A percentile compares a stretch with the other conserved stretches of the same genome.
Conservation (phyloP, 306 rosid species). For the Luffa aegyptiaca region DNA sequence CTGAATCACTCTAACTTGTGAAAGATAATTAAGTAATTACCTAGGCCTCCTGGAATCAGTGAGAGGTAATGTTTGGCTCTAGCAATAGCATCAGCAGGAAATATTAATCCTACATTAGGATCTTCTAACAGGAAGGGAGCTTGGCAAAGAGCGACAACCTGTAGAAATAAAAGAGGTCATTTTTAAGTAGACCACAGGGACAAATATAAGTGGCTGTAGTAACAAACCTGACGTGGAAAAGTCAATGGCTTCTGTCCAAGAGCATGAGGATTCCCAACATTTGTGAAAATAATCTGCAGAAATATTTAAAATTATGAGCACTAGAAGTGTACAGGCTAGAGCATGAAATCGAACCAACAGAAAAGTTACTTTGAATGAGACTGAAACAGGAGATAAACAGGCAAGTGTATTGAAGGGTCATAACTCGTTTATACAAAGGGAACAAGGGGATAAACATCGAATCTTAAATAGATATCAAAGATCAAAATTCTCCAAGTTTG, state of each 20-base stretch:
- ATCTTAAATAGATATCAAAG: not conserved
- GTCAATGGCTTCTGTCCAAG: constrained; percentile 91
- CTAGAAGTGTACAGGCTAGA: not conserved
- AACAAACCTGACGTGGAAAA: constrained; percentile 91
- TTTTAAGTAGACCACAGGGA: not conserved
- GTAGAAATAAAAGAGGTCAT: constrained; percentile 5
- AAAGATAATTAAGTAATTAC: constrained; percentile 29
- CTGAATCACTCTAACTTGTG: not conserved
- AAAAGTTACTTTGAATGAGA: not conserved
- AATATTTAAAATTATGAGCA: constrained; percentile 6
- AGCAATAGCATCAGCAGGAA: constrained; percentile 99
- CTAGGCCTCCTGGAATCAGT: constrained; percentile 82
- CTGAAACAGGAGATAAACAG: not conserved
- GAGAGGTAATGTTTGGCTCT: constrained; percentile 83
- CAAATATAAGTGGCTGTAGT: constrained; percentile 13
- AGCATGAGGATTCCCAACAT: constrained; percentile 98
- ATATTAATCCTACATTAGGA: constrained; percentile 81
- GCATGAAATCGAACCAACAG: not conserved
- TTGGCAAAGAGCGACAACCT: constrained; percentile 99
- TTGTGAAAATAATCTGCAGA: constrained; percentile 86
- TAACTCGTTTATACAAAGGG: too few species aligned
- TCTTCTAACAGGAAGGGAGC: constrained; percentile 96
- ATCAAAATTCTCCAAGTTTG: not conserved
- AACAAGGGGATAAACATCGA: not conserved
- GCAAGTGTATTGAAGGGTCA: too few species aligned